Base-by-base conservation (phyloP, 768 basidiomycete genomes). In the Russula brevipes region DNA sequence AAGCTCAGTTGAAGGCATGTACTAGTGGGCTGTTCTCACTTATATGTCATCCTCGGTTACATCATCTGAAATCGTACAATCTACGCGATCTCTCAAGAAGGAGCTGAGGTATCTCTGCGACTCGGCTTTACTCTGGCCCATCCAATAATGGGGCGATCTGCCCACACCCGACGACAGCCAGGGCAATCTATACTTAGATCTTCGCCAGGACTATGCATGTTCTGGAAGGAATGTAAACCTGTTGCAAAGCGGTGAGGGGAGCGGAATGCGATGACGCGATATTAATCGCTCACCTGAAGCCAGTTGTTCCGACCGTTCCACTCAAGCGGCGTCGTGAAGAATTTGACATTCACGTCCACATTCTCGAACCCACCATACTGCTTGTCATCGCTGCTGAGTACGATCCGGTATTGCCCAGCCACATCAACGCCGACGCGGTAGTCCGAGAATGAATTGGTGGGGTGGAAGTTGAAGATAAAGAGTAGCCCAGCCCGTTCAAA, bases 391-490 rank as follows among this genome's bases (percentile, higher is more conserved):
- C 86, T 93, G 63, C 80, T 86, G 55, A 99, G 77, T 4, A 92
- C 77, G 65, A 93, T 81, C 54, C 76, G 79, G 75, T 98, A 98
- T 74, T 94, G 86, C 10, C 97, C 97, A 33, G 89, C 76, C 54
- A 75, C 81, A 41, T 98, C 87, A 24, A 96, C 84, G 5, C 97
- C 97, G 56, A 98, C 87, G 52, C 94, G 86, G 75, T 98, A 99
- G 74, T 98, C 94, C 50, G 86, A 85, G 78, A 86, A 99, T 63
- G 94, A 96, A 45, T 90, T 74, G n/a, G 82, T 84, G 5, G 92
- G 87, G 78, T 98, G 87, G 82, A 98, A 96, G 77, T 99, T 98
- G 83, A 97, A 98, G 69, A 98, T 80, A 79, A 98, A 99, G 50
- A 99, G 76, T 47, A 98, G 80, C 38, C 92, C 90, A 19, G 90